Evolutionary conservation across 2,329 filamentous ascomycete genomes (phyloP).

Genomic region (Aspergillus nomiae): DNA sequence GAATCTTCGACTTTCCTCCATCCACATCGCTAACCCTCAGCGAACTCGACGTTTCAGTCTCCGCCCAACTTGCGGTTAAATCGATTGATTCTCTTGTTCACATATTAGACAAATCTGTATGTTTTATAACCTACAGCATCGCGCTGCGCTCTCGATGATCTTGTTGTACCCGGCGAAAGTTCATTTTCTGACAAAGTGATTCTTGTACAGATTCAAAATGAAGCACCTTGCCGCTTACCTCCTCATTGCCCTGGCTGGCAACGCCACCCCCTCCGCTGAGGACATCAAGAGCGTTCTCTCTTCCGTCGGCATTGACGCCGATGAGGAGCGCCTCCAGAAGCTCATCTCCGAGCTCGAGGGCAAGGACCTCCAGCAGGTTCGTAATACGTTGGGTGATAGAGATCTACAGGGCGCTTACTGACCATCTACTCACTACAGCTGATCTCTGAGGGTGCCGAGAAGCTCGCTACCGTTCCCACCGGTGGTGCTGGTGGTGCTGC

Average conservation of each 20-base stretch:
- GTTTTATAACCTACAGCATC: slow-evolving; percentile 12
- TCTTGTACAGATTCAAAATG: slow-evolving; percentile 69
- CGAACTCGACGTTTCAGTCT: slow-evolving; percentile 99
- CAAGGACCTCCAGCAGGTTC: slow-evolving; percentile 82
- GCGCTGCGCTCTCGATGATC: not conserved
- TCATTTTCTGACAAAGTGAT: slow-evolving; percentile 6
- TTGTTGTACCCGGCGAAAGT: not conserved
- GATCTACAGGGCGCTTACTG: slow-evolving; percentile 13
- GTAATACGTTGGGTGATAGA: slow-evolving; percentile 29
- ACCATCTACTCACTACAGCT: slow-evolving; percentile 58
- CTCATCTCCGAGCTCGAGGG: slow-evolving; percentile 76
- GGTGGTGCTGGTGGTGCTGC: slow-evolving; percentile 69
- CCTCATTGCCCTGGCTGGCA: slow-evolving; percentile 91
- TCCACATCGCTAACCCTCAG: slow-evolving; percentile 33
- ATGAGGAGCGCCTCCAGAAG: slow-evolving; percentile 79
- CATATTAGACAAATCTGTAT: slow-evolving; percentile 33
- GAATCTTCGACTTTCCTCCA: slow-evolving; percentile 29
- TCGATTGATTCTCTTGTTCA: slow-evolving; percentile 80
- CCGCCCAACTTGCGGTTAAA: slow-evolving; percentile 98
- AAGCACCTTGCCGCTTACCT: slow-evolving; percentile 99
- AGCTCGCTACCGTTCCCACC: slow-evolving; percentile 97
- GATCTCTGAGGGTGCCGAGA: slow-evolving; percentile 83
- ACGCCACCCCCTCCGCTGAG: slow-evolving; percentile 77
- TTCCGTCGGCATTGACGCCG: slow-evolving; percentile 93
- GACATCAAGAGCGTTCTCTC: slow-evolving; percentile 89